Conservation (phyloP, 257 asterid genomes). For the Solanum pinnatisectum region DNA sequence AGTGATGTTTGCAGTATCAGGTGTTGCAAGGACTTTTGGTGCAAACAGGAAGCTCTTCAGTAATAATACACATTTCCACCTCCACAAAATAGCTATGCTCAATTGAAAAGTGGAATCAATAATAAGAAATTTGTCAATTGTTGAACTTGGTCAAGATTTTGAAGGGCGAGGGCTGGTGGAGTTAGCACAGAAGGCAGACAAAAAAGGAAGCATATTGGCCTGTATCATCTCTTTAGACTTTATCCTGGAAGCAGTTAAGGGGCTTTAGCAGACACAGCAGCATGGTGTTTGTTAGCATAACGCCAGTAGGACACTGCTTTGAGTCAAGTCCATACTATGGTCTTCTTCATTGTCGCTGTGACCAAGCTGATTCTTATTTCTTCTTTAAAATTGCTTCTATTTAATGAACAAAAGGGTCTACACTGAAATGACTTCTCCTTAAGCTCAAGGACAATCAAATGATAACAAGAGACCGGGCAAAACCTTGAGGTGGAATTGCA, state of each 20-base stretch:
- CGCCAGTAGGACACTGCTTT: background rate
- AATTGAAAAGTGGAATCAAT: background rate
- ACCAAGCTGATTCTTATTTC: background rate
- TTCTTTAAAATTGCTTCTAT: background rate
- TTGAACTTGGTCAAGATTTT: background rate
- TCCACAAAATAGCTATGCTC: background rate
- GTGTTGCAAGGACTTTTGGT: background rate
- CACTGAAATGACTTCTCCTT: background rate
- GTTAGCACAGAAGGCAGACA: background rate
- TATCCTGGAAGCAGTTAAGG: background rate
- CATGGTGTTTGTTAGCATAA: background rate
- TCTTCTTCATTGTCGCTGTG: background rate
- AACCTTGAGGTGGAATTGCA: background rate
- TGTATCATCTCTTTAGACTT: background rate
- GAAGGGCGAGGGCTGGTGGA: background rate
- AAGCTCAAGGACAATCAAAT: background rate
- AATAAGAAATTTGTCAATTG: background rate
- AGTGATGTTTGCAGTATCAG: background rate
- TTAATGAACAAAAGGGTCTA: background rate
- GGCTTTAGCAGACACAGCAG: background rate
- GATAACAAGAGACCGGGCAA: background rate
- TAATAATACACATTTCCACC: background rate
- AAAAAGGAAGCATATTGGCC: background rate
- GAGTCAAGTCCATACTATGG: too few species aligned
- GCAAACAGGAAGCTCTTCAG: background rate